These are phyloP conservation scores for Periconia macrospinosa DNA, from an alignment of 2,329 filamentous ascomycete species.

Conservation along the genomic window DNA sequence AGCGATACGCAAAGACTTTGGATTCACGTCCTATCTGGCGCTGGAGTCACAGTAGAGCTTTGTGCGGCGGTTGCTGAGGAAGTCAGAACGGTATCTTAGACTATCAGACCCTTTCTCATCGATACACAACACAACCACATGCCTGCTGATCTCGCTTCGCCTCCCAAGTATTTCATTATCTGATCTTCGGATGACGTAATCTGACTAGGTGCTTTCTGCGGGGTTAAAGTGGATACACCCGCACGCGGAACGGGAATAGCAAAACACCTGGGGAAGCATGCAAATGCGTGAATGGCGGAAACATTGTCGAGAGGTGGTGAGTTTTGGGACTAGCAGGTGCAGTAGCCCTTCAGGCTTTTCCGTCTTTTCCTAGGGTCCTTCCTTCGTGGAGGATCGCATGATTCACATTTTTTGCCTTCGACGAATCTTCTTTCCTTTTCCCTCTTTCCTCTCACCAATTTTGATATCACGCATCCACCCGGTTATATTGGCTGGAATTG, in stretches of 20 bases:
- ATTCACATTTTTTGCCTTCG: not conserved
- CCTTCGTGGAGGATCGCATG: not conserved
- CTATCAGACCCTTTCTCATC: not conserved
- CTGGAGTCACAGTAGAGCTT: constrained; percentile 83
- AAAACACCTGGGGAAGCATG: not conserved
- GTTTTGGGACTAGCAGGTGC: constrained; percentile 2
- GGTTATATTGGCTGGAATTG: too few species aligned
- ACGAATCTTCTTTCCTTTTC: too few species aligned
- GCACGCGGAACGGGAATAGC: not conserved
- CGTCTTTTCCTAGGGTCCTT: too few species aligned
- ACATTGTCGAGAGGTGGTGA: too few species aligned
- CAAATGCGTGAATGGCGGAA: not conserved
- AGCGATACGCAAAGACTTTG: constrained; percentile 96
- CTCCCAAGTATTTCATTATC: not conserved
- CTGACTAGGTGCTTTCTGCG: not conserved
- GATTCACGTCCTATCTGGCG: constrained; percentile 89
- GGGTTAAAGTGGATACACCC: not conserved
- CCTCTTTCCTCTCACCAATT: too few species aligned
- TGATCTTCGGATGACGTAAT: not conserved
- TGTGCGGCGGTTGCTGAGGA: constrained; percentile 66
- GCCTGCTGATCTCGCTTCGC: not conserved
- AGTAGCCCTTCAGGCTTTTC: constrained; percentile 7
- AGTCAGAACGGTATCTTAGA: constrained; percentile 37
- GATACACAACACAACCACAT: not conserved
- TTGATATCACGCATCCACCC: too few species aligned